phyloP scores from a whole-genome alignment of 2,329 filamentous ascomycete genomes.

The Penicillium freii region DNA sequence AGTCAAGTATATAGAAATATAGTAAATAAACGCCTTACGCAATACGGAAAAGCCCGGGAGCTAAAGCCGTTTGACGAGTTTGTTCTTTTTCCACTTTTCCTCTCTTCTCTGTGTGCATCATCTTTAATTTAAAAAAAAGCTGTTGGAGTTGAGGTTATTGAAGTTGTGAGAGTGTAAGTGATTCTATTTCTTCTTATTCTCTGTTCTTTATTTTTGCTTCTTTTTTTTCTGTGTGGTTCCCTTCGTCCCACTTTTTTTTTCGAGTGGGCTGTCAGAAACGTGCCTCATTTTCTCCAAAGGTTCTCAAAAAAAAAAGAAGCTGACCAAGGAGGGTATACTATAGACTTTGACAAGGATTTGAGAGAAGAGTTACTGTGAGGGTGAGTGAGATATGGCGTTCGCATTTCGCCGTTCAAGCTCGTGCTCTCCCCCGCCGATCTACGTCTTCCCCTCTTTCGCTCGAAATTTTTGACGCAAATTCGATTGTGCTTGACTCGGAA shows the following conservation, averaged over 20 bases:
- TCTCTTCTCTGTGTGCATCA: constrained; percentile 11
- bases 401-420: constrained; percentile 6
- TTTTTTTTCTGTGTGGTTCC: constrained; percentile 3
- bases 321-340: constrained; percentile 15
- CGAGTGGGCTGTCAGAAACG: constrained; percentile 32
- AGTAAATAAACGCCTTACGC: constrained; percentile 28
- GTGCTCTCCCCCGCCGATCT: constrained; percentile 9
- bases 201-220: neutral
- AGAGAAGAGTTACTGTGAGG: constrained; percentile 29
- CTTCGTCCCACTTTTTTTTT: constrained; percentile 16
- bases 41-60: constrained; percentile 42
- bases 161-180: constrained; percentile 2
- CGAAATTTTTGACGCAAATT: constrained; percentile 7
- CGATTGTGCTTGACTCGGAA: neutral
- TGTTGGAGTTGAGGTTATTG: constrained; percentile 8
- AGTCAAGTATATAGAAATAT: neutral
- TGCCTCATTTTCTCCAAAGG: constrained; percentile 26
- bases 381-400: constrained; percentile 25
- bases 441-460: constrained; percentile 10
- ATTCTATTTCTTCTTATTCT: neutral
- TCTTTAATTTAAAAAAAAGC: constrained; percentile 2
- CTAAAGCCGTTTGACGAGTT: constrained; percentile 34
- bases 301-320: constrained; percentile 24
- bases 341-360: constrained; percentile 26
- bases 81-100: constrained; percentile 19